Percentiles rank a stretch among this genome's conserved stretches.
Conservation (phyloP, 2,329 filamentous ascomycete species). For the Alternaria conjuncta region DNA sequence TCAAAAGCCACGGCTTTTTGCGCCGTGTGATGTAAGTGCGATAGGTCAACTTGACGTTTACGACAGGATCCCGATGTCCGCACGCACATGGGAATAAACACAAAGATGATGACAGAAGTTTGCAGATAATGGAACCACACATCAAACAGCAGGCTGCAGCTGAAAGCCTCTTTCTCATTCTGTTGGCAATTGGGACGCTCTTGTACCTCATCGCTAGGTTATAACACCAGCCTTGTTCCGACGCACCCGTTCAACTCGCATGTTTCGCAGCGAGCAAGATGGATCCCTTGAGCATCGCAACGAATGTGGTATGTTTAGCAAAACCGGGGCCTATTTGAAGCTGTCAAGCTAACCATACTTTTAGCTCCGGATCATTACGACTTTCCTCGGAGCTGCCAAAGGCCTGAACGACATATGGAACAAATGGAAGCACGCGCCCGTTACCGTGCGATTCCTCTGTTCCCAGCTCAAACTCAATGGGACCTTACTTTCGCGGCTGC, state of each 20-base stretch:
- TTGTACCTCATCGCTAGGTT: not conserved
- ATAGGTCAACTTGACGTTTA: not conserved
- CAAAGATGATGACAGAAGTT: not conserved
- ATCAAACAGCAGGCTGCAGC: not conserved
- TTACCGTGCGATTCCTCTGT: not conserved
- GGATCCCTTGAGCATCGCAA: not conserved
- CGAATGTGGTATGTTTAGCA: not conserved
- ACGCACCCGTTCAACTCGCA: not conserved
- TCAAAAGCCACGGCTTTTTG: not conserved
- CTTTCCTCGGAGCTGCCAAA: not conserved
- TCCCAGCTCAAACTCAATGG: not conserved
- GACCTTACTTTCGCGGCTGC: not conserved
- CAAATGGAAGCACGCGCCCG: not conserved
- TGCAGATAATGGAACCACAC: not conserved
- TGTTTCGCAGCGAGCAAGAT: not conserved
- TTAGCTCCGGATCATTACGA: not conserved
- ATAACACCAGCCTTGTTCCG: not conserved
- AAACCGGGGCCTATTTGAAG: too few relatives aligned
- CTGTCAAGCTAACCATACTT: not conserved
- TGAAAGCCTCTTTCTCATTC: not conserved
- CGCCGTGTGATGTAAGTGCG: not conserved
- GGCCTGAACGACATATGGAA: not conserved
- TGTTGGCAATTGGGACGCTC: not conserved
- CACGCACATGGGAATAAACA: rapidly evolving
- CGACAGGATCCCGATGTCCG: not conserved